These are phyloP conservation scores for Pelargonium exstipulatum DNA, from an alignment of 441 rosid species.

Conservation along the genomic window DNA sequence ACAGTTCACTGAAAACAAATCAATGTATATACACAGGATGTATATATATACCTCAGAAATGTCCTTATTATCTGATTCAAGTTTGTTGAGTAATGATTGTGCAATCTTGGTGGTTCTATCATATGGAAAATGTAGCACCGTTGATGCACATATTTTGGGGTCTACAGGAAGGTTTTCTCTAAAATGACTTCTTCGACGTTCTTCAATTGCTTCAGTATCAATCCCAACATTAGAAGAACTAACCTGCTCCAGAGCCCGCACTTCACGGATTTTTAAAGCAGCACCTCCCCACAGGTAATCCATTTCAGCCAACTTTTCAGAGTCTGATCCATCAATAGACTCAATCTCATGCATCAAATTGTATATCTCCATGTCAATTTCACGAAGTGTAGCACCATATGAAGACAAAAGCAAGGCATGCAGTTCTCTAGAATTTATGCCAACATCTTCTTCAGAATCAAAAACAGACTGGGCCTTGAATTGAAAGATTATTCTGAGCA, in stretches of 20 bases:
- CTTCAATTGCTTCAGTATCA: slow-evolving; percentile 46
- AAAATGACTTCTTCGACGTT: slow-evolving; percentile 48
- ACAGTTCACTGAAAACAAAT: not conserved
- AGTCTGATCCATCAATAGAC: slow-evolving; percentile 34
- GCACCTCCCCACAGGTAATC: slow-evolving; percentile 81
- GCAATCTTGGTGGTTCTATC: slow-evolving; percentile 41
- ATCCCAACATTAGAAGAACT: slow-evolving; percentile 29
- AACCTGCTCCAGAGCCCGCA: slow-evolving; percentile 36
- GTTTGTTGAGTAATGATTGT: slow-evolving; percentile 26
- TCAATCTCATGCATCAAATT: slow-evolving; percentile 58
- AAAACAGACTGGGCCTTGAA: slow-evolving; percentile 20
- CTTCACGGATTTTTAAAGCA: slow-evolving; percentile 54
- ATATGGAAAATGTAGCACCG: slow-evolving; percentile 65
- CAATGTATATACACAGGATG: not conserved
- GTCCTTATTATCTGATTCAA: slow-evolving; percentile 30
- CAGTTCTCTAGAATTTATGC: slow-evolving; percentile 62
- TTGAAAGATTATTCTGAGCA: slow-evolving; percentile 56
- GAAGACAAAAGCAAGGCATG: slow-evolving; percentile 68
- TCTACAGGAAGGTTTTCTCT: slow-evolving; percentile 80
- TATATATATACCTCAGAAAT: slow-evolving; percentile 31
- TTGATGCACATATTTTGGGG: slow-evolving; percentile 57
- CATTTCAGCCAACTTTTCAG: slow-evolving; percentile 39
- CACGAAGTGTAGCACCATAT: slow-evolving; percentile 78
- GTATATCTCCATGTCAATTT: slow-evolving; percentile 71
- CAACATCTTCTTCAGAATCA: slow-evolving; percentile 44